These are phyloP conservation scores for Sergeia podlipaevii DNA, from an alignment of 208 protist species.

Conservation along the genomic window DNA sequence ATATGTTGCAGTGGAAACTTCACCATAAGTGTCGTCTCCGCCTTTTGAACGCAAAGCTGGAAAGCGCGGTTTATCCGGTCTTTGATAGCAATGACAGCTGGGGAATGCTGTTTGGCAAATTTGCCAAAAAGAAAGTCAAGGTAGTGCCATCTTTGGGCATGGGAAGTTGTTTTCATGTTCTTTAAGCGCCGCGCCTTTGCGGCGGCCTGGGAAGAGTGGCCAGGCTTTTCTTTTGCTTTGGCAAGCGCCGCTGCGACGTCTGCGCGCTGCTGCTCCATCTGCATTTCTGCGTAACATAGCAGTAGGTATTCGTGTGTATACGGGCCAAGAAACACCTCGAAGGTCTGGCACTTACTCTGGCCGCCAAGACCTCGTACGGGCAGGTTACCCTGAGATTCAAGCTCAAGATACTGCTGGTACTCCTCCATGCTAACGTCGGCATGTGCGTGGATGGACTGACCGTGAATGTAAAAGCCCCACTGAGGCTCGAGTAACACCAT, in stretches of 20 bases:
- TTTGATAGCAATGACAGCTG: slow-evolving; percentile 55
- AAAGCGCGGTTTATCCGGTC: slow-evolving; percentile 72
- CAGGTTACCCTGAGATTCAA: slow-evolving; percentile 79
- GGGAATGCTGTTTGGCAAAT: slow-evolving; percentile 47
- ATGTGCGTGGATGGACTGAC: slow-evolving; percentile 83
- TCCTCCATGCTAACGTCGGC: slow-evolving; percentile 88
- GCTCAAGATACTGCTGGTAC: slow-evolving; percentile 77
- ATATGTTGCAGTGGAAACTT: slow-evolving; percentile 72
- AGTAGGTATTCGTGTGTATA: slow-evolving; percentile 82
- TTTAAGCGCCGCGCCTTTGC: no score
- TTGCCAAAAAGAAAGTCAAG: slow-evolving; percentile 44
- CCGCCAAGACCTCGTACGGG: slow-evolving; percentile 78
- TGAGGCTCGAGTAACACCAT: slow-evolving; percentile 78
- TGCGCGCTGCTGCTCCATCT: slow-evolving; percentile 32
- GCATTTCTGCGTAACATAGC: slow-evolving; percentile 66
- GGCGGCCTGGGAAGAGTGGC: slow-evolving; percentile 25
- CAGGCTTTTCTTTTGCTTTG: no score
- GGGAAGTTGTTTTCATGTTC: no score
- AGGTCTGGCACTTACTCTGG: slow-evolving; percentile 72
- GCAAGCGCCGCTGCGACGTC: no score
- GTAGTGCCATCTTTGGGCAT: slow-evolving; percentile 80
- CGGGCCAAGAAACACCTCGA: slow-evolving; percentile 75
- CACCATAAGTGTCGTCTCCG: slow-evolving; percentile 54
- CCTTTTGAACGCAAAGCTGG: slow-evolving; percentile 59
- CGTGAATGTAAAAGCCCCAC: slow-evolving; percentile 91